Conservation (phyloP, 2,329 filamentous ascomycete species). For the Penicillium sp. region DNA sequence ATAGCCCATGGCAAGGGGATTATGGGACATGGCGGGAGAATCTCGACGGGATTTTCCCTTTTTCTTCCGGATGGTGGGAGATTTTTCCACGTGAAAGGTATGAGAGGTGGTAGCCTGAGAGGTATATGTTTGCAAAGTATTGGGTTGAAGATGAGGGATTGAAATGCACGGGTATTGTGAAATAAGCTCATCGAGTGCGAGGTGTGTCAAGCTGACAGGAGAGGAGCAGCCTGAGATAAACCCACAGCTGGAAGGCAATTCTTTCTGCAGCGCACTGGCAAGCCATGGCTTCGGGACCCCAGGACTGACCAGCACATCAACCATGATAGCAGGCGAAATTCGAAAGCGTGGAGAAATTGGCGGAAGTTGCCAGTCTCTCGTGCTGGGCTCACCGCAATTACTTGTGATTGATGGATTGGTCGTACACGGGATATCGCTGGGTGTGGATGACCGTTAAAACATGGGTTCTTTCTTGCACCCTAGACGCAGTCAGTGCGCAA, state of each 20-base stretch:
- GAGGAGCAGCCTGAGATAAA: conserved; percentile 6
- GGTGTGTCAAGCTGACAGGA: not conserved
- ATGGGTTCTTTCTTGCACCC: conserved; percentile 12
- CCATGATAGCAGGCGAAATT: conserved; percentile 10
- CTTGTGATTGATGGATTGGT: conserved; percentile 15
- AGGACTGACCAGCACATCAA: conserved; percentile 17
- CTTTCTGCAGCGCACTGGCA: conserved; percentile 2
- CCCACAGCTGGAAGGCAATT: not conserved
- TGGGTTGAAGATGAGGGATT: not conserved
- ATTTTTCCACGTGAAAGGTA: not conserved
- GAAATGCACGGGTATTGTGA: not conserved
- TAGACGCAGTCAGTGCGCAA: conserved; percentile 25
- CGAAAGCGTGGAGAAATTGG: not conserved
- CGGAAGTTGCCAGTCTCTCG: not conserved
- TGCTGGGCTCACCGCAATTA: conserved; percentile 33
- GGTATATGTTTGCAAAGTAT: not conserved
- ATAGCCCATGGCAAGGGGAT: not conserved
- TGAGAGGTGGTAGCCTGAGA: not conserved
- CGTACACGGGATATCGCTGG: conserved; percentile 31
- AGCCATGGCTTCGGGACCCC: conserved; percentile 12
- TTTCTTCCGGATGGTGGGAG: not conserved
- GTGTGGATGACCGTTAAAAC: conserved; percentile 25
- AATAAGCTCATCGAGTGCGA: not conserved
- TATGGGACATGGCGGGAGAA: not conserved
- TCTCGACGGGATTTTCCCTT: not conserved